Percentiles rank a stretch among this genome's conserved stretches.
These are phyloP conservation scores for Tanacetum coccineum DNA, from an alignment of 129 eudicot species.

Conservation along the genomic window DNA sequence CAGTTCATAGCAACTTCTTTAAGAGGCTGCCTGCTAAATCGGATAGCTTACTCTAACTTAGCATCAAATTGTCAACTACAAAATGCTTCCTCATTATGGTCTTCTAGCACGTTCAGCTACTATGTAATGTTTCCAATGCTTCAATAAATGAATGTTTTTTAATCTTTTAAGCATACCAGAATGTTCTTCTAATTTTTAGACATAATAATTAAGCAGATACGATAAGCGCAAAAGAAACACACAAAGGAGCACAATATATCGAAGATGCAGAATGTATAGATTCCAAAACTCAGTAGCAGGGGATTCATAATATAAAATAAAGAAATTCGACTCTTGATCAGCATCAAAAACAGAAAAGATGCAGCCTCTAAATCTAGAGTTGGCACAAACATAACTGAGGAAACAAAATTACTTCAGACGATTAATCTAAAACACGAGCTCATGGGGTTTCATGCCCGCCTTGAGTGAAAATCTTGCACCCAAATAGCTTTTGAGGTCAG, in stretches of 20 bases:
- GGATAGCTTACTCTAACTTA: slow-evolving; percentile 58
- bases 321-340: slow-evolving; percentile 10
- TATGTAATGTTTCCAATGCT: slow-evolving; percentile 11
- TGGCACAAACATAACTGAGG: slow-evolving; percentile 14
- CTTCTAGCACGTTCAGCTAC: neutral
- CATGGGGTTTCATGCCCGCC: slow-evolving; percentile 67
- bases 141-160: neutral
- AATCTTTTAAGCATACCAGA: neutral
- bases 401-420: slow-evolving; percentile 22
- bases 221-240: neutral
- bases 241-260: neutral
- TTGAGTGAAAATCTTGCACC: slow-evolving; percentile 61
- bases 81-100: slow-evolving; percentile 1
- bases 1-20: slow-evolving; percentile 71
- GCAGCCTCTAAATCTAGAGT: slow-evolving; percentile 23
- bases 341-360: slow-evolving; percentile 17
- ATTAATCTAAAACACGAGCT: slow-evolving; percentile 45
- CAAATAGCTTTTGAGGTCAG: slow-evolving; percentile 53
- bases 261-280: slow-evolving; percentile 13
- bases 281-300: slow-evolving; percentile 17
- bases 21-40: slow-evolving; percentile 69
- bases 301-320: neutral
- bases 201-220: neutral
- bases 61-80: neutral
- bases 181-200: neutral